These are phyloP conservation scores for Diplodia mutila DNA, from an alignment of 2,329 filamentous ascomycete species.

Conservation along the genomic window DNA sequence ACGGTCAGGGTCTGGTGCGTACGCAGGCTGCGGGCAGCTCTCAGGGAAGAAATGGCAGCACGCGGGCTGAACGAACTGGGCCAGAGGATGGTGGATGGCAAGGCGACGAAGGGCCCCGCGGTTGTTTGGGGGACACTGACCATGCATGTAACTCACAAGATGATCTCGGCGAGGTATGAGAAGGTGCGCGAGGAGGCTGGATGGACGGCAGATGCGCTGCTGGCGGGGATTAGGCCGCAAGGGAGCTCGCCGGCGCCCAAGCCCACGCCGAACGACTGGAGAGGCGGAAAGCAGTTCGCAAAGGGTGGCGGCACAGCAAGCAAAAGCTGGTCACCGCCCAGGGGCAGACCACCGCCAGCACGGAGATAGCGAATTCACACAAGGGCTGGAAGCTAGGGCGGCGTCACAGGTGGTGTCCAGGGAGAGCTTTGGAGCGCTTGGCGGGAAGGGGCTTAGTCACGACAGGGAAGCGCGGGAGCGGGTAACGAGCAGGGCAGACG, in stretches of 20 bases:
- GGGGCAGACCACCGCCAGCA: not conserved
- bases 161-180: constrained; percentile 37
- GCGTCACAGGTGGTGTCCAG: not conserved
- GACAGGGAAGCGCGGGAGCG: constrained; percentile 14
- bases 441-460: constrained; percentile 15
- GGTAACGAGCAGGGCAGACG: not conserved
- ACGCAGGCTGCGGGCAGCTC: constrained; percentile 37
- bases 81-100: constrained; percentile 24
- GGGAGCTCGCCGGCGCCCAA: not conserved
- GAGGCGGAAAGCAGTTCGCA: not conserved
- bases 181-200: constrained; percentile 34
- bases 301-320: no score
- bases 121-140: constrained; percentile 23
- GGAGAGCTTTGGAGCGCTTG: not conserved
- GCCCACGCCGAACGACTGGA: not conserved
- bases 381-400: not conserved
- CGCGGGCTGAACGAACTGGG: constrained; percentile 36
- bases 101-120: constrained; percentile 22
- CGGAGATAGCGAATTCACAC: not conserved
- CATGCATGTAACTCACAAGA: constrained; percentile 33
- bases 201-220: constrained; percentile 31
- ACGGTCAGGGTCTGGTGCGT: constrained; percentile 40
- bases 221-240: constrained; percentile 4
- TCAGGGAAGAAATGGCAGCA: constrained; percentile 38
- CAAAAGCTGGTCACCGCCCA: no score